Conservation (phyloP, 1,139 yeast genomes). For the Trichomonascaceae sp. region DNA sequence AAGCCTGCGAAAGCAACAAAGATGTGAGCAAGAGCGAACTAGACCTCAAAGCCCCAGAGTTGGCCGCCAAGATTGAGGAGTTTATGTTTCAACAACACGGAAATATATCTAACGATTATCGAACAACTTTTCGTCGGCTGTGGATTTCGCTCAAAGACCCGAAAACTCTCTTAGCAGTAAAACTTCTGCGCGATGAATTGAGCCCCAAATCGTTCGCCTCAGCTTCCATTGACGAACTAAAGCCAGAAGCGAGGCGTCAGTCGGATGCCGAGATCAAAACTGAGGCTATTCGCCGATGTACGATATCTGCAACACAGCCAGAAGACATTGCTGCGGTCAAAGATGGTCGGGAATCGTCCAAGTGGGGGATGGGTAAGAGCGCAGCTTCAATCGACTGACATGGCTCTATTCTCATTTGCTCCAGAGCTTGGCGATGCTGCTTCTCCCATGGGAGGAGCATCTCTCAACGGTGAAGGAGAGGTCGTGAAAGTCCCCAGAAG, state of each 20-base stretch:
- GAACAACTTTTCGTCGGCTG: constrained; percentile 11
- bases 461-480: too few species aligned
- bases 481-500: too few species aligned
- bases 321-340: constrained; percentile 23
- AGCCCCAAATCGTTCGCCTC: constrained; percentile 11
- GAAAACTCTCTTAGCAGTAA: constrained; percentile 8
- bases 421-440: too few species aligned
- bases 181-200: constrained; percentile 9
- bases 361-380: constrained; percentile 36
- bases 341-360: constrained; percentile 30
- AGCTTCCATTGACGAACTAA: constrained; percentile 11
- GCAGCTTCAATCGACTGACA: constrained; percentile 34
- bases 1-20: too few species aligned
- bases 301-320: constrained; percentile 12
- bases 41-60: too few species aligned
- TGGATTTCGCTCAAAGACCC: constrained; percentile 12
- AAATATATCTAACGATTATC: constrained; percentile 9
- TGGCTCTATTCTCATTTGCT: too few species aligned
- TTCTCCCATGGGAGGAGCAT: too few species aligned
- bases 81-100: constrained; percentile 8
- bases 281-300: constrained; percentile 14
- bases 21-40: too few species aligned
- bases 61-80: too few species aligned
- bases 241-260: constrained; percentile 11
- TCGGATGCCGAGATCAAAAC: constrained; percentile 12